phyloP scores from a whole-genome alignment of 129 eudicot genomes.

The Saussurea involucrata region DNA sequence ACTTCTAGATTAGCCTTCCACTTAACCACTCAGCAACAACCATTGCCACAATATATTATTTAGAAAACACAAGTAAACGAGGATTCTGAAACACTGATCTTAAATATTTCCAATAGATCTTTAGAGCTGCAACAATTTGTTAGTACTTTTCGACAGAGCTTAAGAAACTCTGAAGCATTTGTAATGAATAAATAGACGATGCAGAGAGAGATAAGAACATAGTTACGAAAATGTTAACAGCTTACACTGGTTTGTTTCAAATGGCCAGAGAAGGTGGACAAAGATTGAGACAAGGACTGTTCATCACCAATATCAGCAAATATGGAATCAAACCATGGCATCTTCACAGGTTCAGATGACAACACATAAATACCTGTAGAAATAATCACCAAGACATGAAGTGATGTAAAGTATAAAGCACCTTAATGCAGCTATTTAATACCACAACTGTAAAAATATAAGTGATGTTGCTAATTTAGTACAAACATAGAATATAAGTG shows the following conservation, averaged over 20 bases:
- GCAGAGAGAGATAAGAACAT: not conserved
- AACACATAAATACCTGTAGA: constrained; percentile 74
- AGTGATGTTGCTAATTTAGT: constrained; percentile 1
- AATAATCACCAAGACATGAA: not conserved
- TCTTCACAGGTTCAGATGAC: constrained; percentile 76
- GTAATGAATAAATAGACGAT: not conserved
- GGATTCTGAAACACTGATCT: not conserved
- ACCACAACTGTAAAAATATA: not conserved
- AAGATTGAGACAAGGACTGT: constrained; percentile 90
- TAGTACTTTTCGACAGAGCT: not conserved
- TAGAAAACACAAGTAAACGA: constrained; percentile 3
- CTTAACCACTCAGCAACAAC: not conserved
- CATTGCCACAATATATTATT: constrained; percentile 2
- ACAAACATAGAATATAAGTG: constrained; percentile 2
- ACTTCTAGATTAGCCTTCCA: constrained; percentile 5
- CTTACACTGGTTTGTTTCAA: constrained; percentile 90
- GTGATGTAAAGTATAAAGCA: not conserved
- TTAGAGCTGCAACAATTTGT: not conserved
- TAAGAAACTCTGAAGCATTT: not conserved
- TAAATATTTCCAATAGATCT: constrained; percentile 5
- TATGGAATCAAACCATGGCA: constrained; percentile 93
- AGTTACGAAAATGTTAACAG: constrained; percentile 9
- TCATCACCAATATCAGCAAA: constrained; percentile 98
- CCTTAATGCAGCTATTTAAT: not conserved
- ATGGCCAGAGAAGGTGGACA: constrained; percentile 97